phyloP scores from a whole-genome alignment of 805 yeast species.

The Saccharomycopsis vini region DNA sequence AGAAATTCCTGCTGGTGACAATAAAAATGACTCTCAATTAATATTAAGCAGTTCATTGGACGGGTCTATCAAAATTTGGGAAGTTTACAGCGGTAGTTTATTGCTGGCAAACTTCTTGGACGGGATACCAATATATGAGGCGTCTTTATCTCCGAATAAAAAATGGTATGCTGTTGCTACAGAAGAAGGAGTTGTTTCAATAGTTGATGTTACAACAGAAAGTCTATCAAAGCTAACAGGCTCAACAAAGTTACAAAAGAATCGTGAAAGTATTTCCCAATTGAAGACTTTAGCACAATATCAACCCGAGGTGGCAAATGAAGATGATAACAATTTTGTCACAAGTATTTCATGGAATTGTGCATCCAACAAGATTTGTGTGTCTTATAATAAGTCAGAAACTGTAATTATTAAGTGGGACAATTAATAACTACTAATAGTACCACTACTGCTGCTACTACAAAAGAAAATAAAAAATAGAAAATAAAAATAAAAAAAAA shows the following conservation, averaged over 20 bases:
- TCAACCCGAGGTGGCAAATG: slow-evolving; percentile 24
- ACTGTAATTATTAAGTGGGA: slow-evolving; percentile 11
- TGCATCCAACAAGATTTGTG: slow-evolving; percentile 24
- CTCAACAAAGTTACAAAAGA: too few species aligned
- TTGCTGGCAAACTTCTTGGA: slow-evolving; percentile 32
- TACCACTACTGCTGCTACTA: too few species aligned
- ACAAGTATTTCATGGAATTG: slow-evolving; percentile 30
- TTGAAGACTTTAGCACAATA: slow-evolving; percentile 22
- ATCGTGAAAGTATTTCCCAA: slow-evolving; percentile 10
- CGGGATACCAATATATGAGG: slow-evolving; percentile 48
- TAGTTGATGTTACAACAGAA: slow-evolving; percentile 37
- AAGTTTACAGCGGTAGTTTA: slow-evolving; percentile 35
- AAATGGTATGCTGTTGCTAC: slow-evolving; percentile 54
- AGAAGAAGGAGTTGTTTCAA: slow-evolving; percentile 46
- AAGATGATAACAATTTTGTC: slow-evolving; percentile 22
- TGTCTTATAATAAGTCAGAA: slow-evolving; percentile 23
- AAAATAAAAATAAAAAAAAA: too few species aligned
- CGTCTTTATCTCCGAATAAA: slow-evolving; percentile 42
- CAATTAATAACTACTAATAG: too few species aligned
- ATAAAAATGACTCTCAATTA: slow-evolving; percentile 17
- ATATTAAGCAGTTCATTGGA: slow-evolving; percentile 58
- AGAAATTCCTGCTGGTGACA: slow-evolving; percentile 14
- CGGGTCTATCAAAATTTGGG: slow-evolving; percentile 64
- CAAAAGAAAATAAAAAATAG: too few species aligned
- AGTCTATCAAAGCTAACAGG: not conserved